phyloP scores from a whole-genome alignment of 495 filamentous ascomycete genomes.

The Opeltia flavorubescens region DNA sequence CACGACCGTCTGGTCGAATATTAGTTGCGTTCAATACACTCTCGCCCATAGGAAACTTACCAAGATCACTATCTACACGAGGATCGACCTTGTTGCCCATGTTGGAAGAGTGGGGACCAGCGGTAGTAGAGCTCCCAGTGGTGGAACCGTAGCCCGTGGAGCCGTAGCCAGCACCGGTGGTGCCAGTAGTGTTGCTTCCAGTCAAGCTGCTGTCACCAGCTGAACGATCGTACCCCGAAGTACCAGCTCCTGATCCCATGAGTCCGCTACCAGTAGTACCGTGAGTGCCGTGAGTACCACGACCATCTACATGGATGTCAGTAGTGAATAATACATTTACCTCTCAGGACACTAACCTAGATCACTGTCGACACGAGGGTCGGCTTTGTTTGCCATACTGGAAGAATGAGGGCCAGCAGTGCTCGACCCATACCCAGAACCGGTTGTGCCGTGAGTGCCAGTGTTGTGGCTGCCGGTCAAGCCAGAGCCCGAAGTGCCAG shows the following conservation, averaged over 20 bases:
- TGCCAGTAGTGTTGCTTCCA: slow-evolving; percentile 16
- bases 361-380: slow-evolving; percentile 35
- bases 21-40: not conserved
- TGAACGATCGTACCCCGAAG: not conserved
- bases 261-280: slow-evolving; percentile 10
- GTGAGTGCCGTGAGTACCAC: not conserved
- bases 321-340: not conserved
- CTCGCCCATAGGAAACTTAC: slow-evolving; percentile 3
- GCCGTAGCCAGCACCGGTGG: slow-evolving; percentile 11
- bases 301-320: not conserved
- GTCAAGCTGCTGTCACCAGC: slow-evolving; percentile 4
- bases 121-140: slow-evolving; percentile 12
- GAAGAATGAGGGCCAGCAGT: slow-evolving; percentile 24
- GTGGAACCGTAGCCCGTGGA: slow-evolving; percentile 24
- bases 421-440: slow-evolving; percentile 10
- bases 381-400: slow-evolving; percentile 21
- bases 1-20: not conserved
- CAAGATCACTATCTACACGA: slow-evolving; percentile 27
- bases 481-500: slow-evolving; percentile 2
- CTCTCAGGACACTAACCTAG: slow-evolving; percentile 5
- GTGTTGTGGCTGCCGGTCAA: slow-evolving; percentile 10
- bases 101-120: slow-evolving; percentile 30
- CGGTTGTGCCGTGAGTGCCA: not conserved
- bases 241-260: not conserved
- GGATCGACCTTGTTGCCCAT: slow-evolving; percentile 34